Conservation (phyloP, 192 early-diverging fungal species). For the Umbelopsis ramanniana region DNA sequence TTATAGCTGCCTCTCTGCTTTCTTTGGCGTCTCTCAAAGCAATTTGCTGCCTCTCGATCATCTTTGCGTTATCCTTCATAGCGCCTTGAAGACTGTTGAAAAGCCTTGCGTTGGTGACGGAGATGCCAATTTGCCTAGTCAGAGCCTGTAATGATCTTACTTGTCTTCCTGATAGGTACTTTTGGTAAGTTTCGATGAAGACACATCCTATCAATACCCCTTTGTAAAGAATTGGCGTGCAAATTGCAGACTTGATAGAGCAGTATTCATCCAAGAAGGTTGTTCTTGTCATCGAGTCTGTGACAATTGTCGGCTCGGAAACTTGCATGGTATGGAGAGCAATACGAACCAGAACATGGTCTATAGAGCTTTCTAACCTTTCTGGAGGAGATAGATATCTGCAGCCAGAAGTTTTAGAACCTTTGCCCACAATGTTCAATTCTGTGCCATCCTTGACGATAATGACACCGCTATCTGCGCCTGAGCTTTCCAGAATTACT, state of each 20-base stretch:
- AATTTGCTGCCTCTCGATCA: conserved; percentile 41
- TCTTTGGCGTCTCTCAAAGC: conserved; percentile 37
- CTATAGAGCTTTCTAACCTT: background rate
- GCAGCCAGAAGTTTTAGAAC: conserved; percentile 26
- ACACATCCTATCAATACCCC: conserved; percentile 46
- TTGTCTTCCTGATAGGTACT: conserved; percentile 30
- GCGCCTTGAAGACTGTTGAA: conserved; percentile 51
- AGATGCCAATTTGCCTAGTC: conserved; percentile 53
- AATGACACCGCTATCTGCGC: conserved; percentile 42
- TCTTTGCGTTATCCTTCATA: conserved; percentile 33
- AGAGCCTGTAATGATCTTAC: conserved; percentile 47
- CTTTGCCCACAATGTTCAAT: conserved; percentile 35
- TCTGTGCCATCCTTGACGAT: conserved; percentile 38
- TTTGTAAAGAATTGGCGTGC: conserved; percentile 54
- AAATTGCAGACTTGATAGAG: conserved; percentile 44
- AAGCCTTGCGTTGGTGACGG: conserved; percentile 52
- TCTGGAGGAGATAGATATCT: background rate
- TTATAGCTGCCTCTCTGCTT: conserved; percentile 38
- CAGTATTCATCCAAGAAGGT: conserved; percentile 27
- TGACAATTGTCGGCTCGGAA: background rate
- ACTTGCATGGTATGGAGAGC: background rate
- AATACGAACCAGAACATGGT: conserved; percentile 3
- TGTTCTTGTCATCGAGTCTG: background rate
- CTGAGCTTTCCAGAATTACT: conserved; percentile 40
- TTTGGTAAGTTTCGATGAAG: conserved; percentile 51